These are phyloP conservation scores for Lactarius psammicola DNA, from an alignment of 768 basidiomycete genomes.

Conservation along the genomic window DNA sequence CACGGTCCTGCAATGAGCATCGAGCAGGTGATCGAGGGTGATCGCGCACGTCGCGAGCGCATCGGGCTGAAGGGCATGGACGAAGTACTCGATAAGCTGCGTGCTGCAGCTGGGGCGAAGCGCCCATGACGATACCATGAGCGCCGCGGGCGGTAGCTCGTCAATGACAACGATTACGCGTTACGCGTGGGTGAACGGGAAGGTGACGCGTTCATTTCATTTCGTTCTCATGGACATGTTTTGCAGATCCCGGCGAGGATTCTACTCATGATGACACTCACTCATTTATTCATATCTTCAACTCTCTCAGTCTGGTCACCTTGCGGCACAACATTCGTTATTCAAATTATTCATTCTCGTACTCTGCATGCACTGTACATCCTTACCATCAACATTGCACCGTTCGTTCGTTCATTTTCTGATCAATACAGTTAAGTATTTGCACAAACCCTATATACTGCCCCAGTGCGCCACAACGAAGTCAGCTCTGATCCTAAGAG, in stretches of 20 bases:
- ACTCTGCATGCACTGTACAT: slow-evolving; percentile 27
- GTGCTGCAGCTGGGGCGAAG: slow-evolving; percentile 19
- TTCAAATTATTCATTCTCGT: slow-evolving; percentile 9
- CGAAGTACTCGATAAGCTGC: slow-evolving; percentile 27
- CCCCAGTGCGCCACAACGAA: background rate
- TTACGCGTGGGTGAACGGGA: slow-evolving; percentile 12
- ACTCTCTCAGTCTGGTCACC: slow-evolving; percentile 5
- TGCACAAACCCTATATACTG: slow-evolving; percentile 11
- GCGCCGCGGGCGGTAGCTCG: slow-evolving; percentile 6
- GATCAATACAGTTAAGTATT: slow-evolving; percentile 21
- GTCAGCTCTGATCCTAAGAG: background rate
- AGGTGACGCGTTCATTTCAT: slow-evolving; percentile 18
- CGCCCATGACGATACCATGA: slow-evolving; percentile 4
- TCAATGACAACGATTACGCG: slow-evolving; percentile 14
- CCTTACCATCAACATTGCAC: slow-evolving; percentile 24
- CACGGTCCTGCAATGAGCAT: slow-evolving; percentile 25
- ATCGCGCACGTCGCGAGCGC: slow-evolving; percentile 22
- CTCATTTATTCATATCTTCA: slow-evolving; percentile 7
- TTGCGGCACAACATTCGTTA: slow-evolving; percentile 19
- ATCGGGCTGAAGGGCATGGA: slow-evolving; percentile 28
- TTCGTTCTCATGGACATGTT: slow-evolving; percentile 1
- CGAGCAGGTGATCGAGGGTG: slow-evolving; percentile 28
- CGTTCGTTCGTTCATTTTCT: slow-evolving; percentile 18
- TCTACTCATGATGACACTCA: slow-evolving; percentile 12
- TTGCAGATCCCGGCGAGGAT: slow-evolving; percentile 4